Evolutionary conservation across 1,284 basidiomycete species (phyloP).

Genomic region (Cryptococcus depauperatus): DNA sequence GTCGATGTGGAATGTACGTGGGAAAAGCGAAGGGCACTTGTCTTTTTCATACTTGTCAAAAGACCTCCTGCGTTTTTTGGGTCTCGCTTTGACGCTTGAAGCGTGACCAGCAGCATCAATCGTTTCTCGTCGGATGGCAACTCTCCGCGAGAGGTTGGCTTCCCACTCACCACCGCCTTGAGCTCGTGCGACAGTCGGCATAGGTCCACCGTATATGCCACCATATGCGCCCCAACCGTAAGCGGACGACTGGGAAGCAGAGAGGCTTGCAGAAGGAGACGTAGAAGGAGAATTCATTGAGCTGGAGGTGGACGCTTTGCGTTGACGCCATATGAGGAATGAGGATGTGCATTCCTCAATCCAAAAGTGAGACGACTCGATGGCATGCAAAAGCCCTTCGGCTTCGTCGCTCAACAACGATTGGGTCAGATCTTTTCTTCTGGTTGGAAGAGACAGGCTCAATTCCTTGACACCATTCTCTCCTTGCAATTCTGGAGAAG

Average conservation of each 20-base stretch:
- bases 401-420: not conserved
- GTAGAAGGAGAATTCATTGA: slow-evolving; percentile 2
- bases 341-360: slow-evolving; percentile 8
- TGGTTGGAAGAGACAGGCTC: no score
- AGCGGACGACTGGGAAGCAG: slow-evolving; percentile 16
- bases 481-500: no score
- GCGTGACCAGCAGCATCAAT: not conserved
- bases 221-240: slow-evolving; percentile 5
- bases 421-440: no score
- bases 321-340: slow-evolving; percentile 25
- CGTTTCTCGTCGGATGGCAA: slow-evolving; percentile 31
- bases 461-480: no score
- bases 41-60: not conserved
- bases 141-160: slow-evolving; percentile 31
- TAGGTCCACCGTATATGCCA: slow-evolving; percentile 13
- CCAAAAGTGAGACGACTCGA: not conserved
- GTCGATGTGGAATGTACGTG: not conserved
- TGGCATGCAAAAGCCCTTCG: not conserved
- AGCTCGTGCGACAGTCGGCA: slow-evolving; percentile 36
- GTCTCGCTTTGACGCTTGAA: not conserved
- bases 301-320: slow-evolving; percentile 1
- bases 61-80: not conserved
- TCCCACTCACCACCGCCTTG: slow-evolving; percentile 40
- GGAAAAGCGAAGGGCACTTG: slow-evolving; percentile 1
- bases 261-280: slow-evolving; percentile 1